Percentiles rank a stretch among this genome's conserved stretches.
Conservation (phyloP, 352 stramenopile genomes). For the Phytopythium oedochilum region DNA sequence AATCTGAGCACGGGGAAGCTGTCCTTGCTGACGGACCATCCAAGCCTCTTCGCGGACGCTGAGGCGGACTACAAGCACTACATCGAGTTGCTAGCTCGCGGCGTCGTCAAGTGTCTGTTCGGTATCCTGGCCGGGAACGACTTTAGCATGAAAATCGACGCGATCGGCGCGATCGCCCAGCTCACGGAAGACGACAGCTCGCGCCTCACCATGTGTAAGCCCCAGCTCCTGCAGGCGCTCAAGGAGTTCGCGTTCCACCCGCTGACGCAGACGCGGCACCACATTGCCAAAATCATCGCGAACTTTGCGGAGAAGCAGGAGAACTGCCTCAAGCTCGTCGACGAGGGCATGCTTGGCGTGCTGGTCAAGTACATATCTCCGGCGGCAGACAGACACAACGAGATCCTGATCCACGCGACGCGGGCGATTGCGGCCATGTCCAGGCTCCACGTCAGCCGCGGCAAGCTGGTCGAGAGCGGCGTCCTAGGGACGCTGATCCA, state of each 20-base stretch:
- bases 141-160: slow-evolving; percentile 68
- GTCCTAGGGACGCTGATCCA: slow-evolving; percentile 54
- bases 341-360: slow-evolving; percentile 54
- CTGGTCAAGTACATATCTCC: slow-evolving; percentile 72
- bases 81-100: slow-evolving; percentile 64
- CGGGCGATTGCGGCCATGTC: slow-evolving; percentile 58
- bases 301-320: slow-evolving; percentile 69
- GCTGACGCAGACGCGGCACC: slow-evolving; percentile 44
- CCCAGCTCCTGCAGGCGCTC: slow-evolving; percentile 46
- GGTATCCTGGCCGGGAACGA: slow-evolving; percentile 63
- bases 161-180: slow-evolving; percentile 57
- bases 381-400: slow-evolving; percentile 33
- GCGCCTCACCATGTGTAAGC: slow-evolving; percentile 67
- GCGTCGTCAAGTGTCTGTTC: slow-evolving; percentile 69
- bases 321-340: slow-evolving; percentile 70
- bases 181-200: slow-evolving; percentile 58
- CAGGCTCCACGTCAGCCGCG: slow-evolving; percentile 47
- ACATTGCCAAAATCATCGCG: slow-evolving; percentile 69
- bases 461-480: slow-evolving; percentile 54
- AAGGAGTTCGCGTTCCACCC: slow-evolving; percentile 66
- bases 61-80: slow-evolving; percentile 64
- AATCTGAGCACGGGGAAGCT: slow-evolving; percentile 1
- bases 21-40: background rate
- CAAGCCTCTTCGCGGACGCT: background rate
- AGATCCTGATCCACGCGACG: slow-evolving; percentile 51